Base-by-base conservation (phyloP, 1,139 yeast genomes). In the Nakaseomyces glabratus region DNA sequence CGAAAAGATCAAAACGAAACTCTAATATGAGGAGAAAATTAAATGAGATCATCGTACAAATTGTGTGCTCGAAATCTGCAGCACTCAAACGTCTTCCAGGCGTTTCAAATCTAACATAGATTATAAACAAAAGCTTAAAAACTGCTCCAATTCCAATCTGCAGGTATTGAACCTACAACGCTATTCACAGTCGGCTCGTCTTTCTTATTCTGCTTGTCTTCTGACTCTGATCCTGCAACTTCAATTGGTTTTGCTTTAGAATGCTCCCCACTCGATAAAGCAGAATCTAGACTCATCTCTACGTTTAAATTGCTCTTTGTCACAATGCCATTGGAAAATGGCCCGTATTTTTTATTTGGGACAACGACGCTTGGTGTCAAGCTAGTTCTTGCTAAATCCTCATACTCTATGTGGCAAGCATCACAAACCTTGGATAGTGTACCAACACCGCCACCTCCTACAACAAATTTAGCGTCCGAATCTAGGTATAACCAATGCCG, bases 141-240 rank as follows among this genome's bases (percentile, higher is more conserved):
- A 11, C 82, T 74, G 47, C 80, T 73, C 86, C 86, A 77, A 48
- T 77, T 76, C 85, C 85, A 77, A 48, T 77, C 79, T n/a, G 77
- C 81, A 4, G 85, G 85, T 22, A 77, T 73, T 39, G 75, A 69
- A 4, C 76, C 76, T 11, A 65, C 74, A 28, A 53, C 42, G 37
- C 52, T 49, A 13, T 50, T 57, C 33, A 52, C 29, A 12, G 39
- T 23, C 9, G 35, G 35, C 7, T 29, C 35, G 7, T 33, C 36
- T 15, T 35, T 42, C 11, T 31, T 32, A 16, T 34, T 33, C 12
- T 33, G 30, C 5, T 24, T 12, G 20, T 33, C 31, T 20, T 34
- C 18, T 4, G n/a, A n/a, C 10, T 28, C 32, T 13, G 19, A 20
- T 10, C 14, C 20, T 9, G 19, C 20, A 4, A 31, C 28, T 4